Conservation (phyloP, 1,284 basidiomycete species). For the Microbotryomycetes sp. region DNA sequence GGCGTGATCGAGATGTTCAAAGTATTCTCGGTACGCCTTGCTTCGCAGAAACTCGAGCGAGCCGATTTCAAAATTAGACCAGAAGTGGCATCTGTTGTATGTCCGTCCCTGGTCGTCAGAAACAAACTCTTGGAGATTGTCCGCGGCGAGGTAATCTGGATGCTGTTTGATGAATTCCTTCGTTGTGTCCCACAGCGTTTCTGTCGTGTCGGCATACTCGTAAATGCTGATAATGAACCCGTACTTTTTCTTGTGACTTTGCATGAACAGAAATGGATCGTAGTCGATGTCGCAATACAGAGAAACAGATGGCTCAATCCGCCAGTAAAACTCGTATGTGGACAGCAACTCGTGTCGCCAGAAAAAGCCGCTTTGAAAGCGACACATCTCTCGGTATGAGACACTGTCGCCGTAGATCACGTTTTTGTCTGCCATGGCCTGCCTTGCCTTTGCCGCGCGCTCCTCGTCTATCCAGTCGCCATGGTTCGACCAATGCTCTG, state of each 20-base stretch:
- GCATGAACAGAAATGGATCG: constrained; percentile 34
- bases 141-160: constrained; percentile 58
- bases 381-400: constrained; percentile 79
- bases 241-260: constrained; percentile 37
- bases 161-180: constrained; percentile 58
- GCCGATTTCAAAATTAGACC: constrained; percentile 54
- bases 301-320: constrained; percentile 49
- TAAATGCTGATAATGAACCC: constrained; percentile 70
- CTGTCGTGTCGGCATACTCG: constrained; percentile 71
- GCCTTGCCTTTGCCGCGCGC: constrained; percentile 54
- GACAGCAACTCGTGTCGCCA: constrained; percentile 17
- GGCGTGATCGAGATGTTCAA: constrained; percentile 58
- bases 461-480: constrained; percentile 57
- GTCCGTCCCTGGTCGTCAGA: constrained; percentile 62
- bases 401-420: constrained; percentile 79
- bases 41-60: constrained; percentile 64
- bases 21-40: constrained; percentile 68
- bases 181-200: constrained; percentile 56
- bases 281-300: constrained; percentile 34
- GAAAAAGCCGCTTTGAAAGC: constrained; percentile 16
- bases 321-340: constrained; percentile 86
- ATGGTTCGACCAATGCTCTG: constrained; percentile 71
- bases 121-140: constrained; percentile 67
- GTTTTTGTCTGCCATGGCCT: constrained; percentile 61
- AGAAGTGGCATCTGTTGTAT: constrained; percentile 62